phyloP scores from a whole-genome alignment of 768 basidiomycete genomes.

The Mycena vitilis region DNA sequence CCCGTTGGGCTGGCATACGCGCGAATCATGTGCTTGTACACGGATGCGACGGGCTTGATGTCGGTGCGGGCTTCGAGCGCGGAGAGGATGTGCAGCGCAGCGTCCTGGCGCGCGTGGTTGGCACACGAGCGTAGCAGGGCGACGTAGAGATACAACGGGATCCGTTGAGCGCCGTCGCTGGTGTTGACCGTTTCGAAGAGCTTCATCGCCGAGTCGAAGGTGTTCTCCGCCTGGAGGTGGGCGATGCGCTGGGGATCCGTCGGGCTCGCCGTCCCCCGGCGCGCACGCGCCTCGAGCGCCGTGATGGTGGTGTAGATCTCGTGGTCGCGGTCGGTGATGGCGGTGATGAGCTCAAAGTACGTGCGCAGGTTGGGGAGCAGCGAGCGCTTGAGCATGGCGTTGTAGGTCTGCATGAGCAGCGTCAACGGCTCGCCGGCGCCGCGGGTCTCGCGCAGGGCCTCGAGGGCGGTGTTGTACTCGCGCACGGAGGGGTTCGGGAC shows the following conservation, averaged over 20 bases:
- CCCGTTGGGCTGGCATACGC: conserved; percentile 66
- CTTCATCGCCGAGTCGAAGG: conserved; percentile 75
- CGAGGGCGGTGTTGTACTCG: conserved; percentile 74
- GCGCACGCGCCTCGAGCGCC: conserved; percentile 53
- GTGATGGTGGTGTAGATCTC: conserved; percentile 66
- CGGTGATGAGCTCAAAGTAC: conserved; percentile 69
- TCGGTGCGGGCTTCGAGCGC: conserved; percentile 63
- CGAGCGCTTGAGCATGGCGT: conserved; percentile 71
- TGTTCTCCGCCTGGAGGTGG: conserved; percentile 70
- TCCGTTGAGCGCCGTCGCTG: conserved; percentile 43
- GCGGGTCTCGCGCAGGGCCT: conserved; percentile 62
- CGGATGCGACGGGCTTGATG: conserved; percentile 46
- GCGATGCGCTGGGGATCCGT: conserved; percentile 49
- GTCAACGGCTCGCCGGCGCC: conserved; percentile 63
- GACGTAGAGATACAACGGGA: conserved; percentile 57
- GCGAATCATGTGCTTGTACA: conserved; percentile 68
- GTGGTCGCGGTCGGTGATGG: conserved; percentile 73
- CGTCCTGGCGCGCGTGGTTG: conserved; percentile 63
- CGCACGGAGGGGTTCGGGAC: conserved; percentile 50
- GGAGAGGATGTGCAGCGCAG: conserved; percentile 73
- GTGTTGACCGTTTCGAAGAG: conserved; percentile 74
- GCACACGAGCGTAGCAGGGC: conserved; percentile 73
- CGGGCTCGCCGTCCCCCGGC: conserved; percentile 36
- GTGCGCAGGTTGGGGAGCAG: conserved; percentile 73
- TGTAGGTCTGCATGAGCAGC: conserved; percentile 74